Evolutionary conservation across 2,329 filamentous ascomycete genomes (phyloP), one percentile per base, ranked within the genome.

Genomic region (Aspergillus floridensis): DNA sequence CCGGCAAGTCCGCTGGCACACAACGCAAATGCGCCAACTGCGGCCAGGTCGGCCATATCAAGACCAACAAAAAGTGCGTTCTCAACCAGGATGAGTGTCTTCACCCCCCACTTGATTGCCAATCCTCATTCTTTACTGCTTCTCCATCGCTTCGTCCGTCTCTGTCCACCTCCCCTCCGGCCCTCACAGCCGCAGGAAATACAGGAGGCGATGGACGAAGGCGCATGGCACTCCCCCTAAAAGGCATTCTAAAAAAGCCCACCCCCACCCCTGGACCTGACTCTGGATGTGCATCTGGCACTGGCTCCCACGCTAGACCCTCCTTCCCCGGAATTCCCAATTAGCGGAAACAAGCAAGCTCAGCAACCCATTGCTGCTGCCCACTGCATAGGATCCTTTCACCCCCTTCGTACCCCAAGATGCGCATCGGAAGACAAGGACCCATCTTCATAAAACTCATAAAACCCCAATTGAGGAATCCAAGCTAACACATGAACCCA

Each of bases 1-100:
- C 80, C 51, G 87, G 88, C 62, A 96, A 91, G 58, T 89, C 89
- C 35, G 81, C 80, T 38, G 81, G 81, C 49, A 88, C 86, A 11
- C 82, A 84, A 58, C 85, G 96, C 69, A 98, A 98, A 80, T 99
- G 95, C 79, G 95, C 95, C 66, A 98, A 97, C 76, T 99, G 95
- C 78, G 95, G 95, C 53, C 90, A 95, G 75, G 90, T 96, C 57
- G 95, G 95, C 32, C 95, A 99, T 72, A 99, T 99, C 82, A 97
- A 97, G 79, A 98, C 93, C 51, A 98, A 98, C 82, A 96, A 97
- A 81, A 98, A 97, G 92, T 95, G 85, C 61, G 66, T 62, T 53
- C 54, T 35, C 35, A 50, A 24, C 19, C 47, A 46, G 21, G 47
- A 46, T 22, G 26, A 24, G 21, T 47, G 44, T 47, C 44, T 46